Conservation (phyloP, 2,329 filamentous ascomycete genomes). For the Aureobasidium sp. region DNA sequence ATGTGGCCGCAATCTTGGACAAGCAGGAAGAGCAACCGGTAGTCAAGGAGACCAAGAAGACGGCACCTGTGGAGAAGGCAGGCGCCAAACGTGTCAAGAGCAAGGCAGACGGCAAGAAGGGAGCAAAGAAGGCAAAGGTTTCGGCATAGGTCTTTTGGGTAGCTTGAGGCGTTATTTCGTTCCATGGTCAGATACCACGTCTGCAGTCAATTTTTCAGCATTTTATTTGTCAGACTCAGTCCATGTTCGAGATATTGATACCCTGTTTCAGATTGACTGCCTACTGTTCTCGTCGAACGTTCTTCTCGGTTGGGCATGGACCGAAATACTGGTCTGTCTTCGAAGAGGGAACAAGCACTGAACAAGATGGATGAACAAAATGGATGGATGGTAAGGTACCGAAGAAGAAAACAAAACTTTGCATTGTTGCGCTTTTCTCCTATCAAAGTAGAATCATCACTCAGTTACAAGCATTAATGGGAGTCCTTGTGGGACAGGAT, state of each 20-base stretch:
- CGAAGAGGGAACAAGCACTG: neutral
- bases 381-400: neutral
- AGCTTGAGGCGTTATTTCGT: conserved; percentile 2
- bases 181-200: conserved; percentile 12
- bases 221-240: neutral
- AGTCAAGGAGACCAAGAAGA: conserved; percentile 26
- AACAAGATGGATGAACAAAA: neutral
- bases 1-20: conserved; percentile 27
- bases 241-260: neutral
- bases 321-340: too few species aligned
- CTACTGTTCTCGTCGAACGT: neutral
- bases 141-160: conserved; percentile 4
- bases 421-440: conserved; percentile 2
- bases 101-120: conserved; percentile 29
- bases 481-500: neutral
- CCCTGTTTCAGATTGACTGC: neutral
- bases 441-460: neutral
- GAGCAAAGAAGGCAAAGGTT: conserved; percentile 26
- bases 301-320: neutral
- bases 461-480: conserved; percentile 6
- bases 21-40: conserved; percentile 21
- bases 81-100: conserved; percentile 29
- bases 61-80: conserved; percentile 18
- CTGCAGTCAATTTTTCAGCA: neutral
- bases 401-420: neutral